Percentiles rank a stretch among this genome's conserved stretches.
Evolutionary conservation across 306 rosid species (phyloP).

Genomic region (Malus domestica): ASM211411v1 NC_041801.1:4981001-4981500

Average conservation of each 20-base stretch:
- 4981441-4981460: constrained; percentile 14
- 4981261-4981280: neutral
- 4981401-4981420: constrained; percentile 12
- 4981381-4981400: constrained; percentile 4
- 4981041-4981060: neutral
- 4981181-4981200: neutral
- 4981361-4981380: neutral
- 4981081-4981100: neutral
- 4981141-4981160: neutral
- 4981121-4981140: neutral
- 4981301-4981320: neutral
- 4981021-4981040: neutral
- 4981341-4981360: neutral
- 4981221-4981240: neutral
- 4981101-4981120: neutral
- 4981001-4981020: neutral
- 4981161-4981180: neutral
- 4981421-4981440: constrained; percentile 29
- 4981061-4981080: neutral
- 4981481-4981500: constrained; percentile 29
- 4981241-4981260: neutral
- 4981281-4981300: neutral
- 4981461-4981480: neutral
- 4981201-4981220: neutral
- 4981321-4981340: neutral